phyloP scores from a whole-genome alignment of 2,329 filamentous ascomycete genomes.

The Alternaria sp. region DNA sequence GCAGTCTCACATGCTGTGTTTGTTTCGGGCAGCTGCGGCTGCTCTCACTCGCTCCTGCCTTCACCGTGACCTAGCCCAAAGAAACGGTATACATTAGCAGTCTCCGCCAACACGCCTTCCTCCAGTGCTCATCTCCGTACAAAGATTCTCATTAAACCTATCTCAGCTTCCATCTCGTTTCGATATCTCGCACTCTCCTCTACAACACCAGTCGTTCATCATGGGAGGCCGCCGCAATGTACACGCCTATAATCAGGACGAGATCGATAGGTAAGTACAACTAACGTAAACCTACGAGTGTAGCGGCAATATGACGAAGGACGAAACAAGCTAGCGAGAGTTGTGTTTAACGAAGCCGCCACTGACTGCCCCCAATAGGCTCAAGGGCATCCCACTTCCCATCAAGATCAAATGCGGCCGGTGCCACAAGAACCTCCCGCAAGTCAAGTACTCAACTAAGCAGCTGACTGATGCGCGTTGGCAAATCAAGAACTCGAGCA shows the following conservation, averaged over 20 bases:
- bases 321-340: neutral
- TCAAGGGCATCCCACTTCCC: conserved; percentile 34
- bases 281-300: too few species aligned
- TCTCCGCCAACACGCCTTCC: neutral
- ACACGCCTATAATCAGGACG: conserved; percentile 21
- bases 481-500: conserved; percentile 21
- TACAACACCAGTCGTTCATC: neutral
- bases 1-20: neutral
- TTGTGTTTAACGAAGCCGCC: neutral
- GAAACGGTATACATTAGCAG: neutral
- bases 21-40: neutral
- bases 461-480: conserved; percentile 53
- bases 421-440: conserved; percentile 55
- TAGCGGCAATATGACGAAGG: neutral
- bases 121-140: neutral
- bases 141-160: neutral
- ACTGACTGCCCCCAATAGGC: conserved; percentile 16
- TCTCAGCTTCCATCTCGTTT: neutral
- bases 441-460: conserved; percentile 57
- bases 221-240: conserved; percentile 13
- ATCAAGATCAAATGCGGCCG: conserved; percentile 56
- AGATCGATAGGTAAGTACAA: conserved; percentile 23
- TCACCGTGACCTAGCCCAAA: conserved; percentile 14
- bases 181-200: neutral
- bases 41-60: conserved; percentile 11